Evolutionary conservation across 495 filamentous ascomycete species (phyloP), one percentile per base, ranked within the genome.

Genomic region (Melanomma pulvis-pyrius): DNA sequence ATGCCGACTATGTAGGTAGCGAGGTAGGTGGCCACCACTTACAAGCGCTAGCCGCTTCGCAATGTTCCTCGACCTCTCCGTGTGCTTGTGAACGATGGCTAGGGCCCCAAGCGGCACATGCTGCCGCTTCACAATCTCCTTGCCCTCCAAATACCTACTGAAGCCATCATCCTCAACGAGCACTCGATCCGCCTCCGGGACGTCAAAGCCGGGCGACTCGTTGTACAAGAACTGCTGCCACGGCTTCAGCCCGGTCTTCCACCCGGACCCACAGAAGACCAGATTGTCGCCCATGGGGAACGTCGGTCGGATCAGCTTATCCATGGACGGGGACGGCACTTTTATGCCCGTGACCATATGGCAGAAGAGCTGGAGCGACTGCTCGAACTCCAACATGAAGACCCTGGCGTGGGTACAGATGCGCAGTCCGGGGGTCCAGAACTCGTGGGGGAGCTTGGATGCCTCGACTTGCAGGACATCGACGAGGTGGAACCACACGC

Each of bases 211-310:
- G 21, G 63, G 63, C 0, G 30, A 30, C 7, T 26, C 56, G 36
- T 44, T 36, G 19, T 25, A 39, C 47, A 67, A 29, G 19, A 52
- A 67, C 30, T 67, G 63, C 30, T 66, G 32, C 54, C 55, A 66
- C 3, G 46, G 39, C 21, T 34, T 67, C 21, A 67, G 32, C 0
- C 56, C 63, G 2, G 55, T 1, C 48, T 24, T 44, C 29, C 53
- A 67, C 3, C 32, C 48, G 1, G 41, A 44, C 7, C 4, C 1
- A 25, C 41, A 21, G 25, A 12, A 6, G 3, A 7, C n/a, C 3
- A 22, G n/a, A n/a, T 51, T 52, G 60, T 63, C 30, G 13, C 17
- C 21, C 15, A 8, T 44, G 4, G 7, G 25, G 13, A 30, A 25
- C 11, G 49, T 19, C 24, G 34, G 15, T 26, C 13, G 22, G 46